Evolutionary conservation across 2,329 filamentous ascomycete species (phyloP), one percentile per base, ranked within the genome.

Genomic region (Cordyceps militaris): DNA sequence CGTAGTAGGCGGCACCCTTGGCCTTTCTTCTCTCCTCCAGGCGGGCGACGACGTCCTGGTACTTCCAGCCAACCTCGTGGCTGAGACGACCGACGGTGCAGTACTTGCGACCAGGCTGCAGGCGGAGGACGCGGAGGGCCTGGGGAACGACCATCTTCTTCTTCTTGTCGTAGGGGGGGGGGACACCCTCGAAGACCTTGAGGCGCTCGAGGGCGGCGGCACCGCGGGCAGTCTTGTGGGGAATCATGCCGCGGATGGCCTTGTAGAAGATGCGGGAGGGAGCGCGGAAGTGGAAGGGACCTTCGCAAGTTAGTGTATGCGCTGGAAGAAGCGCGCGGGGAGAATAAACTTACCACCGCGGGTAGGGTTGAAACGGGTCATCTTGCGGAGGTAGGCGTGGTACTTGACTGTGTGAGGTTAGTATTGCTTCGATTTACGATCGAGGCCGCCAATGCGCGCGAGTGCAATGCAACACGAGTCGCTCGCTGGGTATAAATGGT

Each of bases 251-350:
- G 78, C 94, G 93, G 81, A 99, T 91, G 76, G 94, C 91, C 89
- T 97, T 96, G 89, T 97, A 99, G 88, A 99, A 96, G 84, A 99
- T 97, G 80, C 95, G 89, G 72, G 92, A 96, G 65, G 94, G 94
- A 71, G 93, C 91, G 77, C 94, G 94, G 91, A 97, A 97, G 83
- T 99, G 94, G 91, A 97, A 99, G 79, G 94, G 94, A 83, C 93
- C 88, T 91, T 91, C 71, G 61, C 49, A 14, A 50, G 55, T 64
- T 66, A 69, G 69, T 68, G 76, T 67, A 76, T 66, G 73, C 70
- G 70, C 63, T 57, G 64, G 60, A 42, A 51, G n/a, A 13, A 23
- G 48, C 30, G 43, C 54, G 43, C 38, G 34, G 26, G 42, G 52
- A 30, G 49, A 50, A 59, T 61, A 60, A 65, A 79, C 87, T 83